Percentiles rank a stretch among this genome's conserved stretches.
phyloP scores from a whole-genome alignment of 2,329 filamentous ascomycete species.

The Microdochium trichocladiopsis region DNA sequence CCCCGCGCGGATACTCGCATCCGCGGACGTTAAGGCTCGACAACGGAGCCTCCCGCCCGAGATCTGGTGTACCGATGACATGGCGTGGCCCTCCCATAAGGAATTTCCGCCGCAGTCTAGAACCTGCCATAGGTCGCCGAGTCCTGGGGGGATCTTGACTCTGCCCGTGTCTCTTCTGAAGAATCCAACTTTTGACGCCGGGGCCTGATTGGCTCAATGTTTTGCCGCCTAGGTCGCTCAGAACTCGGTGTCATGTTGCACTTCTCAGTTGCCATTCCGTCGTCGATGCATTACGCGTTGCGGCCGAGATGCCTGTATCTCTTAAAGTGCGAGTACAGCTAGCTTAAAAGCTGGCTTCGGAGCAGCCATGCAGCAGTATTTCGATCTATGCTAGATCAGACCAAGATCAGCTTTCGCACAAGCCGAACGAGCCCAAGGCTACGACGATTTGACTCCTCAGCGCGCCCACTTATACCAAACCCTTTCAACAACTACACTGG shows the following conservation, averaged over 20 bases:
- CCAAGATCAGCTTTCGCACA: conserved; percentile 5
- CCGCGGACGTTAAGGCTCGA: background rate
- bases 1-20: background rate
- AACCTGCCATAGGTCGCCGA: background rate
- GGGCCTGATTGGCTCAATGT: background rate
- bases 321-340: background rate
- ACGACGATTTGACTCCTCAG: too few relatives aligned
- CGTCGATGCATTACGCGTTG: background rate
- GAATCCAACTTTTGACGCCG: background rate
- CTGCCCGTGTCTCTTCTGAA: background rate
- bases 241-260: background rate
- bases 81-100: background rate
- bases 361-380: background rate
- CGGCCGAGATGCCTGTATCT: background rate
- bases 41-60: background rate
- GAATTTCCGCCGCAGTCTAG: background rate
- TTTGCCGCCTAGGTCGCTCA: background rate
- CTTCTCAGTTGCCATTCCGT: background rate
- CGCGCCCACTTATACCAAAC: too few relatives aligned
- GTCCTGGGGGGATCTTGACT: background rate
- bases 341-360: too few relatives aligned
- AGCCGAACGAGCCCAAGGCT: conserved; percentile 2
- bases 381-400: background rate
- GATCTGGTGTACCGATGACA: background rate
- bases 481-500: too few relatives aligned